phyloP scores from a whole-genome alignment of 768 basidiomycete species.

The Boletus tomentosulus region DNA sequence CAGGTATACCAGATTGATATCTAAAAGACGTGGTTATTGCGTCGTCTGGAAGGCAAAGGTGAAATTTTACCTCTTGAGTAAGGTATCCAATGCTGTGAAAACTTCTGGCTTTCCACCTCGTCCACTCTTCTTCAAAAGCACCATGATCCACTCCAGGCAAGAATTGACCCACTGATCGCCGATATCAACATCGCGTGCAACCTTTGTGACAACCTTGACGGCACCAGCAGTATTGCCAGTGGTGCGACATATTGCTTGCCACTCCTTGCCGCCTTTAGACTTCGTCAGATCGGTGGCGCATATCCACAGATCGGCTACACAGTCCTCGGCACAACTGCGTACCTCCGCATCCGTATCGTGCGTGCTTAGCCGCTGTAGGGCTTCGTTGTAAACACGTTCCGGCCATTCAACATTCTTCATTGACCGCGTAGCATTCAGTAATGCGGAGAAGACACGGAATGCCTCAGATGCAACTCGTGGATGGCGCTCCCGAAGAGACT shows the following conservation, averaged over 20 bases:
- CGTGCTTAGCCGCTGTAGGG: constrained; percentile 61
- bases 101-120: constrained; percentile 74
- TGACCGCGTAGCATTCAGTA: constrained; percentile 74
- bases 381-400: constrained; percentile 70
- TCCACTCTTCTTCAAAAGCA: constrained; percentile 73
- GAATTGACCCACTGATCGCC: constrained; percentile 78
- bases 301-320: constrained; percentile 83
- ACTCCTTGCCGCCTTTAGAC: constrained; percentile 65
- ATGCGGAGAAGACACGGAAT: constrained; percentile 80
- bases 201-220: constrained; percentile 77
- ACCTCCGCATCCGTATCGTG: constrained; percentile 93
- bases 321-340: constrained; percentile 74
- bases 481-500: constrained; percentile 74
- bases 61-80: constrained; percentile 56
- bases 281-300: constrained; percentile 72
- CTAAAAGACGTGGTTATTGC: constrained; percentile 22
- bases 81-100: constrained; percentile 69
- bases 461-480: constrained; percentile 87
- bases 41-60: not conserved
- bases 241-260: constrained; percentile 72
- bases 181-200: constrained; percentile 71
- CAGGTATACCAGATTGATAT: constrained; percentile 48
- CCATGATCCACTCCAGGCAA: constrained; percentile 73
- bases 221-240: constrained; percentile 70
- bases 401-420: constrained; percentile 63